Evolutionary conservation across 768 basidiomycete species (phyloP).

Genomic region (Lentinula sp.): DNA sequence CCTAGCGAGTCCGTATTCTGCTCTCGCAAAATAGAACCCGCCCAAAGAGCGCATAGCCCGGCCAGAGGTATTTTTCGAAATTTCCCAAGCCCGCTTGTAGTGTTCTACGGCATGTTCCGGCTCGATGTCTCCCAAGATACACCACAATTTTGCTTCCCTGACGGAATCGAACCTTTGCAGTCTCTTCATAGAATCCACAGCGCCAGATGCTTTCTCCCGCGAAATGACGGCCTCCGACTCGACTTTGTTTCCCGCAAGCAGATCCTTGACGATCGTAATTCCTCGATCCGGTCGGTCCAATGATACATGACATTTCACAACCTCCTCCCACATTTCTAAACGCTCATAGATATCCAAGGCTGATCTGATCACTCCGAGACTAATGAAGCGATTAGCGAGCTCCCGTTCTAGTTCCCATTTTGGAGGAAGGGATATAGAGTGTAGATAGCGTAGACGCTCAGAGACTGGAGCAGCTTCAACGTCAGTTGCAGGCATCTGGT

Average conservation of each 20-base stretch:
- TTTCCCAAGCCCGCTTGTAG: conserved; percentile 79
- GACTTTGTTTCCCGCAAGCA: conserved; percentile 78
- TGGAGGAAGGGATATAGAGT: conserved; percentile 77
- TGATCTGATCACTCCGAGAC: conserved; percentile 82
- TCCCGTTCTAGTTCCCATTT: conserved; percentile 94
- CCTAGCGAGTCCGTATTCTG: conserved; percentile 58
- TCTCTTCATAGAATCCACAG: conserved; percentile 29
- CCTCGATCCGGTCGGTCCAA: conserved; percentile 79
- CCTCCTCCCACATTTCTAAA: conserved; percentile 98
- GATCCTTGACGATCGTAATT: conserved; percentile 73
- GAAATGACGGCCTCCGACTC: conserved; percentile 72
- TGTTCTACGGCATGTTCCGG: conserved; percentile 61
- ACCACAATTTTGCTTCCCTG: conserved; percentile 90
- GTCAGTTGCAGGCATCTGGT: conserved; percentile 92
- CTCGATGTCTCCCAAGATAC: conserved; percentile 90
- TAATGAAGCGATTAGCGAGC: conserved; percentile 76
- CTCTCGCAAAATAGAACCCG: conserved; percentile 68
- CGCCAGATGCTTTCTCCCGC: conserved; percentile 45
- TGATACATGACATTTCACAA: conserved; percentile 79
- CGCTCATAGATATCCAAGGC: conserved; percentile 92
- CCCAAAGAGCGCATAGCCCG: conserved; percentile 92
- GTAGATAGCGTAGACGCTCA: conserved; percentile 77
- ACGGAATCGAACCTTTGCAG: conserved; percentile 37
- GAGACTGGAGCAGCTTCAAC: conserved; percentile 39
- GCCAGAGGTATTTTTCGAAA: conserved; percentile 77